Conservation (phyloP, 2,329 filamentous ascomycete genomes). For the Fusarium hainanense region DNA sequence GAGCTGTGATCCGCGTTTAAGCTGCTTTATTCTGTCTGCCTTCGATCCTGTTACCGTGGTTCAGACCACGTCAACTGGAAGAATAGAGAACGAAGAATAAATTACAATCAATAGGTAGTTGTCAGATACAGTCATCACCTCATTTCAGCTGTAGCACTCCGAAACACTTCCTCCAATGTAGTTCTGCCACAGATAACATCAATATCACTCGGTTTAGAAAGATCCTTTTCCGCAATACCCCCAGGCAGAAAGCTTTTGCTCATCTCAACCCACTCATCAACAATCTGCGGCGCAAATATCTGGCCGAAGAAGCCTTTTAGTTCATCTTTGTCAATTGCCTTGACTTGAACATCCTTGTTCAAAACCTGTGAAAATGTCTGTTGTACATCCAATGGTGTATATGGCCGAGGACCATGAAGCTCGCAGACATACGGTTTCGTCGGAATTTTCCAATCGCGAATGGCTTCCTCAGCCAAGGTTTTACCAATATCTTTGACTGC, state of each 20-base stretch:
- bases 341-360: background rate
- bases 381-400: background rate
- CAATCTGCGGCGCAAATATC: constrained; percentile 41
- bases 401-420: background rate
- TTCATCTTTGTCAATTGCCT: background rate
- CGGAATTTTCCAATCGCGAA: background rate
- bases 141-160: background rate
- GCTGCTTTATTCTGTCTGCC: too few relatives aligned
- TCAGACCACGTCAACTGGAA: background rate
- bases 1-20: too few relatives aligned
- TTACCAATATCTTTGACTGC: background rate
- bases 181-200: constrained; percentile 41
- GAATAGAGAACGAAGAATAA: too few relatives aligned
- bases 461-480: background rate
- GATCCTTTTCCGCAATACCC: constrained; percentile 8
- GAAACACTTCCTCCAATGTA: constrained; percentile 32
- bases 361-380: background rate
- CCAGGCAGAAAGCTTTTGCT: constrained; percentile 43
- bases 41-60: background rate
- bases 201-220: constrained; percentile 3
- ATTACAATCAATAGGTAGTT: too few relatives aligned
- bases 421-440: background rate
- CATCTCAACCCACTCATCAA: constrained; percentile 48
- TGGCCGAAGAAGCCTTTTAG: background rate
- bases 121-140: too few relatives aligned